phyloP scores from a whole-genome alignment of 2,329 filamentous ascomycete genomes.

The Fusarium globosum region DNA sequence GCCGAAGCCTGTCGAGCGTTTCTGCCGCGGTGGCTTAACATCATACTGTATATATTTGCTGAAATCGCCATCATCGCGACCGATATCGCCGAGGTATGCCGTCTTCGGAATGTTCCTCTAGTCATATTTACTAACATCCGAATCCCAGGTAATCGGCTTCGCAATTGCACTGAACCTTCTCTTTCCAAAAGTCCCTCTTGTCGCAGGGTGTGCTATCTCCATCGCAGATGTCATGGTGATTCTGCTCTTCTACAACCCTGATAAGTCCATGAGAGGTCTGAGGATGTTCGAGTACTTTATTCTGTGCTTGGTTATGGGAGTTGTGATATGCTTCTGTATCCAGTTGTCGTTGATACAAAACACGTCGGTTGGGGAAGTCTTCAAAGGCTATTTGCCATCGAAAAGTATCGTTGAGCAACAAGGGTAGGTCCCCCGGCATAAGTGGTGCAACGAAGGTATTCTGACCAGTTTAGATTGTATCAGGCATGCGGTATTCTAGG shows the following conservation, averaged over 20 bases:
- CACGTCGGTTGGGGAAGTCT: constrained; percentile 67
- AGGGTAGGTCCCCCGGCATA: constrained; percentile 51
- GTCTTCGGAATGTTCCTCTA: no score
- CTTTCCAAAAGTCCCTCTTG: constrained; percentile 70
- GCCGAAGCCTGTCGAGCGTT: constrained; percentile 74
- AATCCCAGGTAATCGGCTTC: constrained; percentile 69
- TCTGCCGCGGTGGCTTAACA: constrained; percentile 73
- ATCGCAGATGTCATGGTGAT: constrained; percentile 76
- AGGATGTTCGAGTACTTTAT: constrained; percentile 72
- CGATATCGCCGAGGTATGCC: constrained; percentile 69
- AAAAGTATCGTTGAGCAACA: constrained; percentile 65
- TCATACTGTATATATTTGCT: constrained; percentile 69
- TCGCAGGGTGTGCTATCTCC: constrained; percentile 75
- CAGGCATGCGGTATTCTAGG: constrained; percentile 82
- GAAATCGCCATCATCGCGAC: constrained; percentile 78
- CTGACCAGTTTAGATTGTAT: constrained; percentile 52
- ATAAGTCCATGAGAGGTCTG: constrained; percentile 67
- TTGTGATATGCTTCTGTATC: constrained; percentile 77
- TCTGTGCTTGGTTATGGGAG: constrained; percentile 71
- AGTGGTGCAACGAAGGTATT: fast-evolving
- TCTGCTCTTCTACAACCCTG: constrained; percentile 72
- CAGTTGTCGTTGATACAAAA: constrained; percentile 71
- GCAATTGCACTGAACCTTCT: constrained; percentile 77
- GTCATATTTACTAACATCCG: no score
- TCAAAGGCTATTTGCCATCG: constrained; percentile 73